phyloP scores from a whole-genome alignment of 768 basidiomycete species.

The Ramaria sp. region DNA sequence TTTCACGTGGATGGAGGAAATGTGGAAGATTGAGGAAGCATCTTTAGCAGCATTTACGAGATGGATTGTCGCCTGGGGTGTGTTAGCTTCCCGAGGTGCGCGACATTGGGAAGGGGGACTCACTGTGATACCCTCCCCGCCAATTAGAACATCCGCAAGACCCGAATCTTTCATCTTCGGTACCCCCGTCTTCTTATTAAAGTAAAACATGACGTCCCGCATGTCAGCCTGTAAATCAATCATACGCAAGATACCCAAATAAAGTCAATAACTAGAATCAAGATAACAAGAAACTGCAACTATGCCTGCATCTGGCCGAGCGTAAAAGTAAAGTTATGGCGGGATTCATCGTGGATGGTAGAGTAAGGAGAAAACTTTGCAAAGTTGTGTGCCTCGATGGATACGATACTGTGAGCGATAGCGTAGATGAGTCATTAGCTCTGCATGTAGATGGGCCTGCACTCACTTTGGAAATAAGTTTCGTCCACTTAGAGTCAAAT shows the following conservation, averaged over 20 bases:
- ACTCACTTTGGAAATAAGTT: constrained; percentile 73
- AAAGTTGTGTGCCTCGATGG: constrained; percentile 68
- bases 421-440: background rate
- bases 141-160: constrained; percentile 74
- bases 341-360: constrained; percentile 39
- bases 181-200: constrained; percentile 75
- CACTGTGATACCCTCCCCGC: constrained; percentile 71
- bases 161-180: constrained; percentile 75
- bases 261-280: background rate
- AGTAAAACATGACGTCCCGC: constrained; percentile 88
- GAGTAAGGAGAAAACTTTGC: constrained; percentile 79
- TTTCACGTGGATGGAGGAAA: constrained; percentile 63
- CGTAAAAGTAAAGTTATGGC: constrained; percentile 65
- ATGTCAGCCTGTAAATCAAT: constrained; percentile 47
- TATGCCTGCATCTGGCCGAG: constrained; percentile 72
- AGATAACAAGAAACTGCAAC: background rate
- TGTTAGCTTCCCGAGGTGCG: background rate
- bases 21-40: constrained; percentile 58
- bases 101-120: constrained; percentile 16
- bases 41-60: constrained; percentile 51
- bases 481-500: constrained; percentile 75
- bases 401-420: constrained; percentile 27
- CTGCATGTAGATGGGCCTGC: background rate
- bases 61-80: constrained; percentile 39
- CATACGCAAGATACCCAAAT: background rate